Evolutionary conservation across 2,329 filamentous ascomycete species (phyloP).

Genomic region (Gaeumannomyces tritici): DNA sequence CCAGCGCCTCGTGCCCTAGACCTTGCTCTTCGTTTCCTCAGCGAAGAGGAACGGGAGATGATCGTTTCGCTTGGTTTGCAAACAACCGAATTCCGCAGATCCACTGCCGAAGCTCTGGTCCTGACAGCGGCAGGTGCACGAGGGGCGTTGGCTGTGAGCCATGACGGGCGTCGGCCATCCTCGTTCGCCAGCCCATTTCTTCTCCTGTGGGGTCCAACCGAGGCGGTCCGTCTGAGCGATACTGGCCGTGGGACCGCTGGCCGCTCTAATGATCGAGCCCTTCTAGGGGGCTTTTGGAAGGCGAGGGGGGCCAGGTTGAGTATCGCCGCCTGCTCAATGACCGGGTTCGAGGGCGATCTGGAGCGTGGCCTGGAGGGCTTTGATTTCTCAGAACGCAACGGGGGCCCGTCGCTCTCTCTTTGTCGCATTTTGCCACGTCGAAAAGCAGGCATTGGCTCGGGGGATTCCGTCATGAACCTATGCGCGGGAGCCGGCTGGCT

Average conservation of each 20-base stretch:
- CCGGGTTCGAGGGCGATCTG: not conserved
- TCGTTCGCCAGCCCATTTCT: not conserved
- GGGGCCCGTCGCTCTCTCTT: not conserved
- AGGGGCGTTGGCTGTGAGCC: not conserved
- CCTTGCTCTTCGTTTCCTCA: constrained; percentile 15
- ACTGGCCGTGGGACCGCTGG: not conserved
- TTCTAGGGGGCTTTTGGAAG: not conserved
- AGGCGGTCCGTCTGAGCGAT: not conserved
- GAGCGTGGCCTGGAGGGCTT: too few relatives aligned
- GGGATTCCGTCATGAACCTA: not conserved
- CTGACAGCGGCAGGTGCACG: not conserved
- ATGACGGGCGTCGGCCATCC: constrained; percentile 3
- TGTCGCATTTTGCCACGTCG: not conserved
- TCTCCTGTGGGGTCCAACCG: not conserved
- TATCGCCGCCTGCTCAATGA: not conserved
- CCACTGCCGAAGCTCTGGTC: constrained; percentile 3
- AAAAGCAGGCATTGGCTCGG: not conserved
- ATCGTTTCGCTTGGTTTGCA: constrained; percentile 18
- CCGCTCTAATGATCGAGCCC: constrained; percentile 1
- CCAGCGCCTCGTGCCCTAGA: constrained; percentile 23
- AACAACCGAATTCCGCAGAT: constrained; percentile 16
- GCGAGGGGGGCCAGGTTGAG: not conserved
- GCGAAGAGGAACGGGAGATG: constrained; percentile 15
- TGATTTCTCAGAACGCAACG: not conserved
- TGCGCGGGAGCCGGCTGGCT: not conserved